These are phyloP conservation scores for Purpureocillium lavendulum DNA, from an alignment of 2,329 filamentous ascomycete genomes.

Conservation along the genomic window DNA sequence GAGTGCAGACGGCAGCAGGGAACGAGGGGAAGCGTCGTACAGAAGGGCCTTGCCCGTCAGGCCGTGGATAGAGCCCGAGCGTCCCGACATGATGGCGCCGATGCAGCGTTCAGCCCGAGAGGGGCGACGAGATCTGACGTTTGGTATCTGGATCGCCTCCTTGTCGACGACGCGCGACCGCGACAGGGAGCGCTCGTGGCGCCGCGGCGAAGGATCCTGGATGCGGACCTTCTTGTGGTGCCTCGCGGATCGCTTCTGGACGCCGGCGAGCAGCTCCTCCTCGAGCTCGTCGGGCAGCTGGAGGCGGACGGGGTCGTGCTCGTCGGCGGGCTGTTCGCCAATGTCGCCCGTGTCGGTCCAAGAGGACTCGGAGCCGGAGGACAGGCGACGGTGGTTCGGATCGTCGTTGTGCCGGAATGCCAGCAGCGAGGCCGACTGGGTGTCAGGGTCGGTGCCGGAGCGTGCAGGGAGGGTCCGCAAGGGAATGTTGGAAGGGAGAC, in stretches of 20 bases:
- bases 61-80: conserved; percentile 72
- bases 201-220: conserved; percentile 36
- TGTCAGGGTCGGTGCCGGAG: conserved; percentile 28
- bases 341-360: conserved; percentile 96
- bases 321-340: conserved; percentile 79
- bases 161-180: conserved; percentile 44
- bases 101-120: conserved; percentile 62
- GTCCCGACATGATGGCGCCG: conserved; percentile 78
- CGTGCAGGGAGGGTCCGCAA: conserved; percentile 60
- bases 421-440: conserved; percentile 26
- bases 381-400: conserved; percentile 37
- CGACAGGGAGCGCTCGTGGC: conserved; percentile 24
- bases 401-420: conserved; percentile 22
- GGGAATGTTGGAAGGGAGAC: conserved; percentile 78
- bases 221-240: conserved; percentile 61
- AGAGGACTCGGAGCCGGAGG: conserved; percentile 58
- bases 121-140: conserved; percentile 54
- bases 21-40: conserved; percentile 36
- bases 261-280: conserved; percentile 47
- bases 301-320: conserved; percentile 71
- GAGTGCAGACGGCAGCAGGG: neutral
- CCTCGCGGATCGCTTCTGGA: conserved; percentile 34
- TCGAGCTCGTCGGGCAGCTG: conserved; percentile 60
- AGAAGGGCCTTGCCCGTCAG: conserved; percentile 92
- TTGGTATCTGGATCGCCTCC: conserved; percentile 77